phyloP scores from a whole-genome alignment of 2,329 filamentous ascomycete genomes.

The Arthrobotrys pseudoclavata region DNA sequence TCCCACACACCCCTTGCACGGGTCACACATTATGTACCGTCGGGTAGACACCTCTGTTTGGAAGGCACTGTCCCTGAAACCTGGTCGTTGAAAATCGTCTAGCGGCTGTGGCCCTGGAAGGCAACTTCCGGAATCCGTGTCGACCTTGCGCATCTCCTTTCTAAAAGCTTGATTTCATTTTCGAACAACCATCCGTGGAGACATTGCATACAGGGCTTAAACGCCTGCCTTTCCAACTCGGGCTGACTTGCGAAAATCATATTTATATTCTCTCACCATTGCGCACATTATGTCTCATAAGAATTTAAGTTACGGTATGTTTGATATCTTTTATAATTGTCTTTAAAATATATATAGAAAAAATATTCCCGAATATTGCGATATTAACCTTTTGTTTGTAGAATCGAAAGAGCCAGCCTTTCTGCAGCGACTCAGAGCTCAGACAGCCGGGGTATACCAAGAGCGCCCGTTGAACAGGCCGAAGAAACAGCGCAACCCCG shows the following conservation, averaged over 20 bases:
- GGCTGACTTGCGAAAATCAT: background rate
- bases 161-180: constrained; percentile 24
- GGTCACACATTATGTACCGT: constrained; percentile 10
- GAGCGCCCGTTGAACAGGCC: constrained; percentile 66
- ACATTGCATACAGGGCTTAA: constrained; percentile 2
- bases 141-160: background rate
- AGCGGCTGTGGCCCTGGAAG: constrained; percentile 23
- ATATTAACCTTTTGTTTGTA: constrained; percentile 22
- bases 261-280: constrained; percentile 2
- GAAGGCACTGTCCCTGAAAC: constrained; percentile 29
- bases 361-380: background rate
- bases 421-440: constrained; percentile 62
- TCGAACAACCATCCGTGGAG: background rate
- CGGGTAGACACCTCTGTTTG: constrained; percentile 22
- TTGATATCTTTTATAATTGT: constrained; percentile 1
- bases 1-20: constrained; percentile 14
- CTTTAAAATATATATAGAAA: no score
- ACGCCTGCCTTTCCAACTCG: background rate
- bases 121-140: constrained; percentile 27
- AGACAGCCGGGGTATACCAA: constrained; percentile 69
- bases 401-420: constrained; percentile 63
- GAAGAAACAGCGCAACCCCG: constrained; percentile 70
- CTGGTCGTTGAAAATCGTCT: constrained; percentile 10
- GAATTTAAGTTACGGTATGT: constrained; percentile 63
- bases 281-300: constrained; percentile 61